These are phyloP conservation scores for Phoma sp. DNA, from an alignment of 2,329 filamentous ascomycete genomes.

Conservation along the genomic window DNA sequence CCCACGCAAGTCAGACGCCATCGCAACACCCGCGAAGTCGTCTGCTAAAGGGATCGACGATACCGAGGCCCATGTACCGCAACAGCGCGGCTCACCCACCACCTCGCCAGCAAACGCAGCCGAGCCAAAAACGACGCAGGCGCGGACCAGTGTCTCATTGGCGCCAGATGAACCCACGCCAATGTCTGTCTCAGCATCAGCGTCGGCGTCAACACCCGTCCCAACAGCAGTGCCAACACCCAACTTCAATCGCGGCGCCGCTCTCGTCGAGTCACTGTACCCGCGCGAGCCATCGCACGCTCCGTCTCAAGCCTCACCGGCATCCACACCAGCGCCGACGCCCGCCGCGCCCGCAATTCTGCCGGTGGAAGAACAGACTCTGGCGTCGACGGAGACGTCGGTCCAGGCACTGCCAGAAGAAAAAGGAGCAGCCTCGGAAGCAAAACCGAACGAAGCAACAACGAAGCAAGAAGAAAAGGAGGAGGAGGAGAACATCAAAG, in stretches of 20 bases:
- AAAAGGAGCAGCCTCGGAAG: not conserved
- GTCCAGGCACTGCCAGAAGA: not conserved
- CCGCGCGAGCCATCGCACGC: not conserved
- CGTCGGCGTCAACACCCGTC: no score
- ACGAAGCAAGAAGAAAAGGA: not conserved
- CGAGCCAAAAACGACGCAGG: not conserved
- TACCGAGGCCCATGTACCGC: not conserved
- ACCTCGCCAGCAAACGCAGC: not conserved
- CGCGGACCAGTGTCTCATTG: not conserved
- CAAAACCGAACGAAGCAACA: not conserved
- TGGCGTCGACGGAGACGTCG: not conserved
- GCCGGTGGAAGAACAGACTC: not conserved
- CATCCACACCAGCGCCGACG: not conserved
- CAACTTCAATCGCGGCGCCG: constrained; percentile 2
- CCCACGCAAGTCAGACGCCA: constrained; percentile 18
- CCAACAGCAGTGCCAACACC: not conserved
- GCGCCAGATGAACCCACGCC: not conserved
- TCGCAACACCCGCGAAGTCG: not conserved
- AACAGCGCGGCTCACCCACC: not conserved
- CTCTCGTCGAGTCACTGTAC: constrained; percentile 8
- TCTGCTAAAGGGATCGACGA: not conserved
- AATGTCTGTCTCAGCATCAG: no score
- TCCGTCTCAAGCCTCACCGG: not conserved
- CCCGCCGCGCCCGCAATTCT: not conserved
- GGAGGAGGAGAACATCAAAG: not conserved